Percentiles rank a stretch among this genome's conserved stretches.
These are phyloP conservation scores for Lachancea fermentati DNA, from an alignment of 805 yeast genomes.

Conservation along the genomic window DNA sequence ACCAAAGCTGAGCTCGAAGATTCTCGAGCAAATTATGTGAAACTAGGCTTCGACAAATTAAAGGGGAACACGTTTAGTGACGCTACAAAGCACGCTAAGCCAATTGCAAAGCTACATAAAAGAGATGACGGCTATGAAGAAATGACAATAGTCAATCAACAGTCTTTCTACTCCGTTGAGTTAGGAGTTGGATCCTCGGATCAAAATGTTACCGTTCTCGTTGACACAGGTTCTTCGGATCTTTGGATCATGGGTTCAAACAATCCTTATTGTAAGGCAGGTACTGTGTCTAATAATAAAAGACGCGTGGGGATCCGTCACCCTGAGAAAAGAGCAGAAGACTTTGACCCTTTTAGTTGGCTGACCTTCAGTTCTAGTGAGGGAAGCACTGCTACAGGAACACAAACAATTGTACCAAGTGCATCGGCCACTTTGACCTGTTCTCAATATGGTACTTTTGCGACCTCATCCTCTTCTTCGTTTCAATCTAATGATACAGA, in stretches of 20 bases:
- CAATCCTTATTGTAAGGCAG: constrained; percentile 40
- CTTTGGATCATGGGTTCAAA: constrained; percentile 52
- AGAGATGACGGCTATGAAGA: constrained; percentile 30
- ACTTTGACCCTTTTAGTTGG: not conserved
- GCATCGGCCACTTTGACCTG: constrained; percentile 34
- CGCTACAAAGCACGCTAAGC: constrained; percentile 10
- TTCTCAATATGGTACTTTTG: constrained; percentile 34
- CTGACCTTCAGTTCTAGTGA: not conserved
- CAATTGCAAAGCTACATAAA: constrained; percentile 13
- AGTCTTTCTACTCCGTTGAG: constrained; percentile 41
- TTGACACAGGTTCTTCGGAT: constrained; percentile 79
- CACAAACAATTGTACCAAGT: constrained; percentile 6
- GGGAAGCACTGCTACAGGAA: constrained; percentile 1
- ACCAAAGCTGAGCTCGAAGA: not conserved
- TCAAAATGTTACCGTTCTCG: constrained; percentile 48
- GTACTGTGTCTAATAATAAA: constrained; percentile 2
- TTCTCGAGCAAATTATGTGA: constrained; percentile 3
- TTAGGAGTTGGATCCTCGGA: constrained; percentile 51
- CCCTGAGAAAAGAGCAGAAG: not conserved
- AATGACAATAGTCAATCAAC: constrained; percentile 35
- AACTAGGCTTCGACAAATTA: constrained; percentile 20
- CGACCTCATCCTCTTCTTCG: constrained; percentile 18
- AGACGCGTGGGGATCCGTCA: not conserved
- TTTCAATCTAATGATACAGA: constrained; percentile 29
- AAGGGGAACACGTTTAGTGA: constrained; percentile 19